Conservation (phyloP, 2,329 filamentous ascomycete species). For the Thermothelomyces thermophilus region DNA sequence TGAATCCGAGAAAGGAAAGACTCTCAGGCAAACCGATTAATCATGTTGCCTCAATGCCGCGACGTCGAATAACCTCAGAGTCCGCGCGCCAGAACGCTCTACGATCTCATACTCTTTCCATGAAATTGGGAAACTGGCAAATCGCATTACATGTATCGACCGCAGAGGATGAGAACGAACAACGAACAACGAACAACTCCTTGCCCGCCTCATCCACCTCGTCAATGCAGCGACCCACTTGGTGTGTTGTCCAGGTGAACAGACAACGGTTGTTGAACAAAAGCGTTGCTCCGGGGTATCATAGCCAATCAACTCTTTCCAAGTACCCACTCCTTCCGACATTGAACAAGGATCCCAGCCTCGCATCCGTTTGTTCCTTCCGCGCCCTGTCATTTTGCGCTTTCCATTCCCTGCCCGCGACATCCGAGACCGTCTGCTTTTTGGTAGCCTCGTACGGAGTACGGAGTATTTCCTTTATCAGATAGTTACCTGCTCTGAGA, state of each 20-base stretch:
- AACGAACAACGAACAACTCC: no score
- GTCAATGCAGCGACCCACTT: constrained; percentile 9
- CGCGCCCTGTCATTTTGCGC: no score
- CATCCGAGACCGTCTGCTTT: no score
- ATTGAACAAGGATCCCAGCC: no score
- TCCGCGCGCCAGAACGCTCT: neutral
- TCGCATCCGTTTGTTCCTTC: no score
- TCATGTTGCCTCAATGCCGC: neutral
- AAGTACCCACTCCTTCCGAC: no score
- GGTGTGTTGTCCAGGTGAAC: constrained; percentile 14
- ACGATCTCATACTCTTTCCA: neutral
- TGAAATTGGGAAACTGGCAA: no score
- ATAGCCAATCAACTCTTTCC: neutral
- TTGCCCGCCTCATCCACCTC: constrained; percentile 3
- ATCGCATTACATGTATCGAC: neutral
- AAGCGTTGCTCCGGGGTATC: neutral
- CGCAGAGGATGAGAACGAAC: neutral
- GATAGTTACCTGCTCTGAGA: no score
- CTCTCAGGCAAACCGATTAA: neutral
- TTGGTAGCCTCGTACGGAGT: no score
- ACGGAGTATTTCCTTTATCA: no score
- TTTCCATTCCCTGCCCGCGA: no score
- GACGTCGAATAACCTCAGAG: neutral
- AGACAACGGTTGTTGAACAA: neutral
- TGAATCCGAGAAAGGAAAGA: neutral